Evolutionary conservation across 441 rosid species (phyloP), one percentile per base, ranked within the genome.

Genomic region (Euphorbia schlechtendalii): DNA sequence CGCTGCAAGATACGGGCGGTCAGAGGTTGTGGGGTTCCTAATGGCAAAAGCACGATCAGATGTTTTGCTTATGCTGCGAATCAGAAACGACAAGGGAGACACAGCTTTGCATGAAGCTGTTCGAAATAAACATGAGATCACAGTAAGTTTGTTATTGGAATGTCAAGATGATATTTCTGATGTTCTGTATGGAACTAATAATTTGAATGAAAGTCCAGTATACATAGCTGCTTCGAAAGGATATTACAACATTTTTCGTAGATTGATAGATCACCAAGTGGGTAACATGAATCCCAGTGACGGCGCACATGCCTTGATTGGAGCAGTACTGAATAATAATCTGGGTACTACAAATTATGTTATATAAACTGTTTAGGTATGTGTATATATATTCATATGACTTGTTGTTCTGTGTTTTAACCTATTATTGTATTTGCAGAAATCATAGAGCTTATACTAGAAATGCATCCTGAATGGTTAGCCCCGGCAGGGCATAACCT

Each of bases 221-320:
- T 73, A 69, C 58, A 8, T 77, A n/a, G 75, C 74, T n/a, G 70
- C 66, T 0, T 68, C 34, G 3, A 64, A 45, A 22, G 61, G 66
- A 22, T 24, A 30, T 32, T 1, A 0, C 2, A 1, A 25, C 1
- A 14, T 70, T 1, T 59, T 62, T 2, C 4, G 20, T 21, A 38
- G 36, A 15, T 43, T 70, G 2, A 17, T 64, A 24, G 24, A 20
- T 5, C 64, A 65, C 13, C 11, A 18, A 7, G 22, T 40, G 17
- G 45, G 51, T 8, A 25, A 34, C 46, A 9, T 18, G 36, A 72
- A 76, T n/a, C 75, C 71, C 21, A 25, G 12, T 11, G 79, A 67
- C 0, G 67, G 63, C 69, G n/a, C n/a, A n/a, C n/a, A 78, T 1
- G 73, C 69, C 21, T 58, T 74, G 17, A 74, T 72, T 27, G 78